Percentiles rank a stretch among this genome's conserved stretches.
These are phyloP conservation scores for Rhizopogon rudus DNA, from an alignment of 768 basidiomycete species.

Conservation along the genomic window DNA sequence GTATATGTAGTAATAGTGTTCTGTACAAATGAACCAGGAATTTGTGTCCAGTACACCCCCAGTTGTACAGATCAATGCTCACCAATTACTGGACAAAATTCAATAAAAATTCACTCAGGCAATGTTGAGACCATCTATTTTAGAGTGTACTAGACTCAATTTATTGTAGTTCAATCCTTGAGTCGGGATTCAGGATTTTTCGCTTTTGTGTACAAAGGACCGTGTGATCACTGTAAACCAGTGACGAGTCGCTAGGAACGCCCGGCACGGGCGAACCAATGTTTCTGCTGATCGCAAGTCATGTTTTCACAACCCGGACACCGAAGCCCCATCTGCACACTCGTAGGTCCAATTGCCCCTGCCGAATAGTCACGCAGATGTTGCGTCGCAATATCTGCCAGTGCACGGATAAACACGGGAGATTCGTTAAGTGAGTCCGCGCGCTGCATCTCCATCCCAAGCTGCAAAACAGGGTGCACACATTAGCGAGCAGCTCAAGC, in stretches of 20 bases:
- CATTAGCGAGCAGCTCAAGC: neutral
- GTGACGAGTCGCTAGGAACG: conserved; percentile 21
- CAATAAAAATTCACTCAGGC: too few species aligned
- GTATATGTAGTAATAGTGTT: too few species aligned
- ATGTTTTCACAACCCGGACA: conserved; percentile 94
- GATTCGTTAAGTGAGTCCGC: conserved; percentile 93
- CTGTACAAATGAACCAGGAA: too few species aligned
- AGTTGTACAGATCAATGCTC: too few species aligned
- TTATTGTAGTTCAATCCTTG: too few species aligned
- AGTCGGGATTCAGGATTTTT: too few species aligned
- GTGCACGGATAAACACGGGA: conserved; percentile 90
- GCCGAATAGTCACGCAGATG: conserved; percentile 65
- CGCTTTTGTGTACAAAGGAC: too few species aligned
- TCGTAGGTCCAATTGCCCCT: conserved; percentile 57
- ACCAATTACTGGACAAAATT: too few species aligned
- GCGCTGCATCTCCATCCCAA: conserved; percentile 85
- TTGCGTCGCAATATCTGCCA: conserved; percentile 83
- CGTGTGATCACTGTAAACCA: neutral
- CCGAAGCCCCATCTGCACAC: conserved; percentile 76
- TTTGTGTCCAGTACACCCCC: too few species aligned
- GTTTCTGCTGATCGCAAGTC: conserved; percentile 83
- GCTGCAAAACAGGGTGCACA: conserved; percentile 39
- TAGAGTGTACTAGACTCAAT: too few species aligned
- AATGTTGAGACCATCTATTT: too few species aligned
- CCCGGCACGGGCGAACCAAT: conserved; percentile 84